These are phyloP conservation scores for Colletotrichum tanaceti DNA, from an alignment of 2,329 filamentous ascomycete genomes.

Conservation along the genomic window DNA sequence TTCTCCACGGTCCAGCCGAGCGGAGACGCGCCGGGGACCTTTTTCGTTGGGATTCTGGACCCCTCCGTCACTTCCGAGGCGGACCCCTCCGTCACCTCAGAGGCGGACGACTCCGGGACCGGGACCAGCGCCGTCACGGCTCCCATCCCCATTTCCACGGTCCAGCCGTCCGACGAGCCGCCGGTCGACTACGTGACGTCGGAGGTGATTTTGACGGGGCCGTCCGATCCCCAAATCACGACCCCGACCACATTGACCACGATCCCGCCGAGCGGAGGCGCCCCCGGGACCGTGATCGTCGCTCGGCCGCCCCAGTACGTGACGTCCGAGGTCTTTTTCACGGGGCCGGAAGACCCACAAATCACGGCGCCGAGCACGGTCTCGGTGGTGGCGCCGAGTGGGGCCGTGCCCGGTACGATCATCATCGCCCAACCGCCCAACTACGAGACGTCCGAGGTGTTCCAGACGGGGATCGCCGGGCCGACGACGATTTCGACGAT, in stretches of 20 bases:
- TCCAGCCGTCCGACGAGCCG: constrained; percentile 16
- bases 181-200: not conserved
- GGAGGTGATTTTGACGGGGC: not conserved
- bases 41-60: constrained; percentile 17
- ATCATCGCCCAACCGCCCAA: constrained; percentile 18
- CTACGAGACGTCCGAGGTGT: constrained; percentile 14
- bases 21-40: constrained; percentile 20
- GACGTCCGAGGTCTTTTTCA: constrained; percentile 7
- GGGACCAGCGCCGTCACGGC: not conserved
- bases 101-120: too few relatives aligned
- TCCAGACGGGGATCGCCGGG: not conserved
- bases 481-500: constrained; percentile 26
- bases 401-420: constrained; percentile 13
- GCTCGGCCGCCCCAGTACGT: not conserved
- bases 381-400: constrained; percentile 18
- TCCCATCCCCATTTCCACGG: constrained; percentile 12
- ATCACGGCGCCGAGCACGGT: constrained; percentile 20
- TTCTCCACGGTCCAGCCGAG: constrained; percentile 16
- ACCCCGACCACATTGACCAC: not conserved
- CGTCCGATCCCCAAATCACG: not conserved
- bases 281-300: constrained; percentile 16
- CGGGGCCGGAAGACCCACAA: constrained; percentile 1
- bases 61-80: constrained; percentile 18
- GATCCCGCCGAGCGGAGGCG: constrained; percentile 15
- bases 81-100: constrained; percentile 2